Conservation (phyloP, 148 eudicot genomes). For the Vaccinium vitisidaea region DNA sequence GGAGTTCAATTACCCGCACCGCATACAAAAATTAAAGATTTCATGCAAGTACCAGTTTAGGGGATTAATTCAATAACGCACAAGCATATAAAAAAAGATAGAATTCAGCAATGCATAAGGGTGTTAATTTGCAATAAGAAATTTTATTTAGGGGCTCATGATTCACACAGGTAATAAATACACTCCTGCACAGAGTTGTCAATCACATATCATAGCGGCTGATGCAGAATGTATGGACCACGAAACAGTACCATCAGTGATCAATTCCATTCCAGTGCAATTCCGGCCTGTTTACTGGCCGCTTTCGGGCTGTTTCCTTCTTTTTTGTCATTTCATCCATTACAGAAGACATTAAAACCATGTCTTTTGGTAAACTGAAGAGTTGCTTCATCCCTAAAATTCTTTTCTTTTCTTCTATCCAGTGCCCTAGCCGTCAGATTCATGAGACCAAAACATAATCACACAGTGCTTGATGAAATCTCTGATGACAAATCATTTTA, state of each 20-base stretch:
- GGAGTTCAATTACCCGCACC: neutral
- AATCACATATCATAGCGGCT: neutral
- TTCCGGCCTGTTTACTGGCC: neutral
- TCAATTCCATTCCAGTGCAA: neutral
- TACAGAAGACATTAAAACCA: neutral
- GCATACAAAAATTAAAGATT: neutral
- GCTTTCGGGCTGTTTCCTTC: neutral
- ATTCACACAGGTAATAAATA: neutral
- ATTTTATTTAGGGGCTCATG: neutral
- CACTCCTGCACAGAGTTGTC: neutral
- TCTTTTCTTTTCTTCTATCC: neutral
- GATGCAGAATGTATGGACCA: neutral
- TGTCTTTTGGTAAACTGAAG: neutral
- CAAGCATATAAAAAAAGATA: no score
- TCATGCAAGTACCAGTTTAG: no score
- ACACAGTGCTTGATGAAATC: neutral
- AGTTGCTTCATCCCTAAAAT: neutral
- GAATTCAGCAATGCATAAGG: neutral
- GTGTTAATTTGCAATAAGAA: neutral
- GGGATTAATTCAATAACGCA: neutral
- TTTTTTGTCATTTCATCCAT: neutral
- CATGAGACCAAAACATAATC: neutral
- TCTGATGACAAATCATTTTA: neutral
- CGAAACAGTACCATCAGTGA: neutral
- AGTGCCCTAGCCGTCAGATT: neutral